Conservation (phyloP, 106 monocot species). For the Cymbidium sinense region DNA sequence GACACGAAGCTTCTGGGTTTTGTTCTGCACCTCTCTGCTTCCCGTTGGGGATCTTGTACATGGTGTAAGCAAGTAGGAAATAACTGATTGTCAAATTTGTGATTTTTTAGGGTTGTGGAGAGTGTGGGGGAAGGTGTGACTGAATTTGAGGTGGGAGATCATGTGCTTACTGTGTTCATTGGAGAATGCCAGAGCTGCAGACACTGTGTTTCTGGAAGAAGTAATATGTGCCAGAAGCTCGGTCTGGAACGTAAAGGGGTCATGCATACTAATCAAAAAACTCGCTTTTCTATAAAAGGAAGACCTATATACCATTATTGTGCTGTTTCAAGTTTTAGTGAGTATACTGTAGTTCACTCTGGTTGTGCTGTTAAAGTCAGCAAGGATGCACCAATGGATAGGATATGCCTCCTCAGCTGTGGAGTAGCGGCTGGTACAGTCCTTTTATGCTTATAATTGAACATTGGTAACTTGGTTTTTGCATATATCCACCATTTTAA, state of each 20-base stretch:
- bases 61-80: background rate
- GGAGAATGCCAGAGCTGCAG: slow-evolving; percentile 78
- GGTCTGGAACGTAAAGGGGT: slow-evolving; percentile 84
- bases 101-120: slow-evolving; percentile 63
- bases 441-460: background rate
- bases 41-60: background rate
- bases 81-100: background rate
- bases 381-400: slow-evolving; percentile 58
- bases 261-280: slow-evolving; percentile 86
- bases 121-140: slow-evolving; percentile 82
- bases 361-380: slow-evolving; percentile 86
- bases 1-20: slow-evolving; percentile 94
- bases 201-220: slow-evolving; percentile 76
- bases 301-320: slow-evolving; percentile 85
- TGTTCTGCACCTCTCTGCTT: slow-evolving; percentile 3
- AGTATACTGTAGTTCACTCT: slow-evolving; percentile 91
- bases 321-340: slow-evolving; percentile 94
- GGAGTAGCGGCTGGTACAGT: slow-evolving; percentile 78
- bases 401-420: slow-evolving; percentile 85
- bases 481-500: background rate
- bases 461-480: background rate
- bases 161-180: slow-evolving; percentile 79
- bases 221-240: slow-evolving; percentile 78
- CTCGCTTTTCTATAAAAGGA: slow-evolving; percentile 75
- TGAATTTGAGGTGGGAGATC: slow-evolving; percentile 78